Conservation (phyloP, 2,329 filamentous ascomycete genomes). For the Colletotrichum higginsianum region DNA sequence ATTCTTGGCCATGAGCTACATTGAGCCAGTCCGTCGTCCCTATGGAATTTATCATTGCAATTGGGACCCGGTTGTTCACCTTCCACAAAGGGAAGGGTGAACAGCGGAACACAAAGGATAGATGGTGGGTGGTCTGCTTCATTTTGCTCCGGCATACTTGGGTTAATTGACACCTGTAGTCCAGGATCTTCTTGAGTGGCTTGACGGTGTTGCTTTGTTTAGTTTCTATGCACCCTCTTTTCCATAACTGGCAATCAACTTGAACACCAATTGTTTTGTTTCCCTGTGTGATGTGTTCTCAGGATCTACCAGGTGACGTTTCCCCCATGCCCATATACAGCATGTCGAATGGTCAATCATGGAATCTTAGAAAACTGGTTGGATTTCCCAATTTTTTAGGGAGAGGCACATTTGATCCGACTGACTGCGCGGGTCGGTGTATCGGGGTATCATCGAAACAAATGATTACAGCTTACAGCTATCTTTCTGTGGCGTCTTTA, state of each 20-base stretch:
- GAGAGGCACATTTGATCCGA: conserved; percentile 23
- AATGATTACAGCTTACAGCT: conserved; percentile 23
- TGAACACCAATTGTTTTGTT: no score
- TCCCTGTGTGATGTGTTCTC: neutral
- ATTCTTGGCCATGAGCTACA: neutral
- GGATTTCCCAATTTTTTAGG: neutral
- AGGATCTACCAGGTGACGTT: neutral
- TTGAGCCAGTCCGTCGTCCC: neutral
- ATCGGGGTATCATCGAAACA: conserved; percentile 40
- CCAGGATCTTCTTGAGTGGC: neutral
- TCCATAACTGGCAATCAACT: neutral
- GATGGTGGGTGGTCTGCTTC: neutral
- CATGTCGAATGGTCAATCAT: neutral
- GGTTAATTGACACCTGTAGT: neutral
- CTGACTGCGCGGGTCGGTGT: conserved; percentile 29
- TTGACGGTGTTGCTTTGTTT: neutral
- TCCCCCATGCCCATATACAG: neutral
- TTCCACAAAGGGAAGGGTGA: neutral
- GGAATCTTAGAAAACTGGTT: neutral
- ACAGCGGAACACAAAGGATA: neutral
- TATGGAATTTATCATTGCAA: neutral
- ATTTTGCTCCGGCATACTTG: neutral
- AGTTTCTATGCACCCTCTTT: neutral
- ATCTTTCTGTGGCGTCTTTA: neutral
- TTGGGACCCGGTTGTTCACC: neutral